A percentile compares a stretch with the other conserved stretches of the same genome.
These are phyloP conservation scores for Pseudocercospora fijiensis DNA, from an alignment of 2,329 filamentous ascomycete genomes.

Conservation along the genomic window DNA sequence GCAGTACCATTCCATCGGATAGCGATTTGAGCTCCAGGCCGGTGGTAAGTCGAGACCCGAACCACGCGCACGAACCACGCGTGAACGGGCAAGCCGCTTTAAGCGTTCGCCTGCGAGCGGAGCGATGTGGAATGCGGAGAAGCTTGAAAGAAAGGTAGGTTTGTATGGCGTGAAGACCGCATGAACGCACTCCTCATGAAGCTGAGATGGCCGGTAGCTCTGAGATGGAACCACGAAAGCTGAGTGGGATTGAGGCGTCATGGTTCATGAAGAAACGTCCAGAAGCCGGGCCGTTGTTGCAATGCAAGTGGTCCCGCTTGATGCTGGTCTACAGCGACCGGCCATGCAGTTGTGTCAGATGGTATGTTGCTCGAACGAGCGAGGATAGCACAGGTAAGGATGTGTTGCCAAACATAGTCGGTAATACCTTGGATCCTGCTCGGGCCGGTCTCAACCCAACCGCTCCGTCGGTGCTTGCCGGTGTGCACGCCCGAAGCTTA, in stretches of 20 bases:
- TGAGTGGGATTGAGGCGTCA: neutral
- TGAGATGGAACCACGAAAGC: neutral
- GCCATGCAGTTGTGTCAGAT: slow-evolving; percentile 4
- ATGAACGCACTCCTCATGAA: neutral
- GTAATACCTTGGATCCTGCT: slow-evolving; percentile 7
- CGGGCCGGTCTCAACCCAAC: slow-evolving; percentile 12
- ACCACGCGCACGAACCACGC: neutral
- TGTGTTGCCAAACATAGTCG: slow-evolving; percentile 6
- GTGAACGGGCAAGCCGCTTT: neutral
- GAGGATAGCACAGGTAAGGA: slow-evolving; percentile 1
- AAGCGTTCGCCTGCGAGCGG: neutral
- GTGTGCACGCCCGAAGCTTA: neutral
- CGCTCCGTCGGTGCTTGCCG: slow-evolving; percentile 1
- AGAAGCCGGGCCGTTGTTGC: slow-evolving; percentile 3
- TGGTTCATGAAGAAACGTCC: neutral
- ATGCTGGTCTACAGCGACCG: slow-evolving; percentile 1
- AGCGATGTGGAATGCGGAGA: slow-evolving; percentile 7
- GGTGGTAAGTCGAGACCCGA: slow-evolving; percentile 4
- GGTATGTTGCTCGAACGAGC: slow-evolving; percentile 1
- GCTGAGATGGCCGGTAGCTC: slow-evolving; percentile 1
- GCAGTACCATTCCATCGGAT: neutral
- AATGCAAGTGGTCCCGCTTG: neutral
- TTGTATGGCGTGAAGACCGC: neutral
- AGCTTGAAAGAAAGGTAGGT: slow-evolving; percentile 6
- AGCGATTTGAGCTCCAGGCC: neutral